Evolutionary conservation across 371 early-diverging fungal genomes (phyloP), one percentile per base, ranked within the genome.

Genomic region (Entomophthora muscae): DNA sequence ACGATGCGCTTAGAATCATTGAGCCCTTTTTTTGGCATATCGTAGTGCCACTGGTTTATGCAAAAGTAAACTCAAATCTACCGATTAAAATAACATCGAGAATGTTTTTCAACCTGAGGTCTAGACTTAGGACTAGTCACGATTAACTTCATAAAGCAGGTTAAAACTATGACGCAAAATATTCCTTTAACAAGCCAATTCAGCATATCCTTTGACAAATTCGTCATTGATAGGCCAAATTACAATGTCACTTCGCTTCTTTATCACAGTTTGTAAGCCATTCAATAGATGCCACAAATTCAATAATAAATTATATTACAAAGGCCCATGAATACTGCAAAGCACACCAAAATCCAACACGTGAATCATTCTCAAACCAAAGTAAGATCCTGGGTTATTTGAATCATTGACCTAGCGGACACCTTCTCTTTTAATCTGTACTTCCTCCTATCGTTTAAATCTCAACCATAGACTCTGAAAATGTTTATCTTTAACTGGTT

Each of bases 401-500:
- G 42, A 10, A 42, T 42, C n/a, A n/a, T n/a, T n/a, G n/a, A 55
- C 12, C 56, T 55, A 55, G 28, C 13, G 10, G 29, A 54, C 21
- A 53, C 22, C 57, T 66, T 65, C 54, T 24, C 53, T 60, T 27
- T 21, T 62, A 33, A 28, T 23, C 24, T 31, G 10, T 10, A 42
- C 10, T 42, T 42, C 5, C 5, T 42, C 17, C 17, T 10, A 42
- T 42, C 5, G 10, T 42, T 42, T 42, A n/a, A n/a, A n/a, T n/a
- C n/a, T n/a, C n/a, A n/a, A n/a, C 42, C 54, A 65, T 60, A 26
- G 30, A 59, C 23, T 33, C 31, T 63, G 32, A 66, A 61, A 56
- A 93, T 92, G 93, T 93, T 92, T 75, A 79, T 94, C 71, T 76
- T 92, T 70, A 86, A 88, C 74, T 94, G 95, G 95, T 90, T 94